These are phyloP conservation scores for Sphaerulina musiva DNA, from an alignment of 2,329 filamentous ascomycete species.

Conservation along the genomic window DNA sequence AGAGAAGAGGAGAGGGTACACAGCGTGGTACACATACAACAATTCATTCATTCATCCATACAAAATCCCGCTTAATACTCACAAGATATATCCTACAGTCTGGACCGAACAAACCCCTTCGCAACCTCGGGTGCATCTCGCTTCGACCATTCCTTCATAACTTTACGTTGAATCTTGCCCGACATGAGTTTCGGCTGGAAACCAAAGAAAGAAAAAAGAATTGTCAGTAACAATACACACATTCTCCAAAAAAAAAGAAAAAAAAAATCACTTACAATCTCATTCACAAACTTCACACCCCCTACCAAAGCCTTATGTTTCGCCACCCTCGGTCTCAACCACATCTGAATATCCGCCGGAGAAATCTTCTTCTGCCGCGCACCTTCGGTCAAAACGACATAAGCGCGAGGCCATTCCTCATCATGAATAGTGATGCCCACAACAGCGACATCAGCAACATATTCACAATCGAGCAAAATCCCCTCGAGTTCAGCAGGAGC, in stretches of 20 bases:
- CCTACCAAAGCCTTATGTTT: conserved; percentile 39
- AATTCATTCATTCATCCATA: too few species aligned
- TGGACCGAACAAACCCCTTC: conserved; percentile 20
- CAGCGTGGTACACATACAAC: too few species aligned
- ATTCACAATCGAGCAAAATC: conserved; percentile 47
- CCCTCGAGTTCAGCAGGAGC: conserved; percentile 30
- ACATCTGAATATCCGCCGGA: conserved; percentile 34
- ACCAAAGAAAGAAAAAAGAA: conserved; percentile 7
- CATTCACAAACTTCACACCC: conserved; percentile 47
- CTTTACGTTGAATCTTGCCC: conserved; percentile 54
- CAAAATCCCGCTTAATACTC: too few species aligned
- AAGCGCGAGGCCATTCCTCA: conserved; percentile 50
- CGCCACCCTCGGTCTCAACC: conserved; percentile 35
- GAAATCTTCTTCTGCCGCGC: conserved; percentile 36
- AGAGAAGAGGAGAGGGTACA: too few species aligned
- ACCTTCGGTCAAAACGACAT: conserved; percentile 46
- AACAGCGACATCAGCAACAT: conserved; percentile 50
- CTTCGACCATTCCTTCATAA: conserved; percentile 53
- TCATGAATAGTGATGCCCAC: conserved; percentile 48
- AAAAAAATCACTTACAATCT: conserved; percentile 34
- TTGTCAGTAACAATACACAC: too few species aligned
- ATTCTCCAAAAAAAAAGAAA: too few species aligned
- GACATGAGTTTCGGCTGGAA: conserved; percentile 47
- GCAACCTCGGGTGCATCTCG: conserved; percentile 41
- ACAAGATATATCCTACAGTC: conserved; percentile 12